A percentile compares a stretch with the other conserved stretches of the same genome.
Conservation (phyloP, 148 eudicot species). For the Agrostemma githago region DNA sequence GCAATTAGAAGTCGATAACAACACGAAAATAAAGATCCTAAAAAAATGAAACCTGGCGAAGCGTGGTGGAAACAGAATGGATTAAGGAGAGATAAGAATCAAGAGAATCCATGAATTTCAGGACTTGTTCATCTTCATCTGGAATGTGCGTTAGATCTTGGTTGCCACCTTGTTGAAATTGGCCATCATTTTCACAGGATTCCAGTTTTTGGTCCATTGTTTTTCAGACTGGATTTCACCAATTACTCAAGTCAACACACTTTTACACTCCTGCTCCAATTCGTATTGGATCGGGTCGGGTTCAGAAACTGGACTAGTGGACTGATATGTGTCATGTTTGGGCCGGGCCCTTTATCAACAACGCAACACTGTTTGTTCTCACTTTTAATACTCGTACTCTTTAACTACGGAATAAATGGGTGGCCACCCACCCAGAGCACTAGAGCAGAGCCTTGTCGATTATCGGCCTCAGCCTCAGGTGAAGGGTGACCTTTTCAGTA, state of each 20-base stretch:
- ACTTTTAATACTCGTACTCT: too few species aligned
- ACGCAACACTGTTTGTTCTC: too few species aligned
- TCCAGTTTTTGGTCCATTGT: constrained; percentile 9
- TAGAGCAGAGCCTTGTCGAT: too few species aligned
- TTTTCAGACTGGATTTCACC: neutral
- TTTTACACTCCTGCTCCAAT: neutral
- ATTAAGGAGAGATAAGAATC: constrained; percentile 54
- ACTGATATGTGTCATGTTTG: too few species aligned
- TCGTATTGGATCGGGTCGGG: too few species aligned
- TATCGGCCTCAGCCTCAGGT: too few species aligned
- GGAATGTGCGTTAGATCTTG: neutral
- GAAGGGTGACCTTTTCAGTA: too few species aligned
- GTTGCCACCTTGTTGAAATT: neutral
- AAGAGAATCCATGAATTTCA: constrained; percentile 72
- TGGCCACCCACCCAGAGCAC: too few species aligned
- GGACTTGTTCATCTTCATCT: constrained; percentile 28
- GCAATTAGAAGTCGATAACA: neutral
- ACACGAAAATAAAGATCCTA: neutral
- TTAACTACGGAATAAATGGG: too few species aligned
- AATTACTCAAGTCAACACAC: neutral
- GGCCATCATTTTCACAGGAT: constrained; percentile 3
- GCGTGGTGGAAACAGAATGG: constrained; percentile 58
- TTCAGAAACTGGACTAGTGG: too few species aligned
- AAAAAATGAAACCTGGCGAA: constrained; percentile 57
- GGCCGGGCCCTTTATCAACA: too few species aligned